Evolutionary conservation across 805 yeast species (phyloP), one percentile per base, ranked within the genome.

Genomic region (Nakazawaea sp.): DNA sequence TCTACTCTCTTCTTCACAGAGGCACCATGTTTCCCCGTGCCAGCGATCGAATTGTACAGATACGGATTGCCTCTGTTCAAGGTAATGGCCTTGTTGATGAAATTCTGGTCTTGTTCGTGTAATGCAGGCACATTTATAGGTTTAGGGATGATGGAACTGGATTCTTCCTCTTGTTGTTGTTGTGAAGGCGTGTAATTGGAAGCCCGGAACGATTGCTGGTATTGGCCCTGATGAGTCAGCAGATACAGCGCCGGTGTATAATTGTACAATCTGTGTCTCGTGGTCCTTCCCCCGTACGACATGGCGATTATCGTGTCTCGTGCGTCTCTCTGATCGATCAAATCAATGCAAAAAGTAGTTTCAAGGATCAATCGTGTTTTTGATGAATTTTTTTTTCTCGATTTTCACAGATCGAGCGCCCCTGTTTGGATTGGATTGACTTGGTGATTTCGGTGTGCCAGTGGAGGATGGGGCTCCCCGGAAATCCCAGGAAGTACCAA

Each of bases 1-100:
- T 70, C 68, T 49, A 87, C 75, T 43, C 96, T 68, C 10, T 71
- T 69, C 44, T 80, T 57, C 37, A 76, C 75, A 32, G 78, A 76
- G 4, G 75, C 70, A 12, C 95, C 95, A 43, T 68, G 66, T 39
- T 47, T 51, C 36, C 58, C 58, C 3, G 53, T 49, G 2, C 66
- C 66, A 2, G 59, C 56, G 13, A 59, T 49, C 18, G 51, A 55
- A 26, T 47, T 43, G 38, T 58, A 56, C 16, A 45, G 50, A 40
- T 48, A 51, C 19, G 47, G 54, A 35, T 55, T 16, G 11, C 18
- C 12, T 13, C 31, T 28, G 18, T 9, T 12, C 17, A 52, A 26
- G 56, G 61, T 36, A 55, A 56, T 31, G 50, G 20, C 15, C 25
- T 30, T 15, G 10, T 20, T 39, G 12, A 34, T 30, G 27, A 53